Base-by-base conservation (phyloP, 176 grass and related monocot genomes). In the Juncus inflexus region DNA sequence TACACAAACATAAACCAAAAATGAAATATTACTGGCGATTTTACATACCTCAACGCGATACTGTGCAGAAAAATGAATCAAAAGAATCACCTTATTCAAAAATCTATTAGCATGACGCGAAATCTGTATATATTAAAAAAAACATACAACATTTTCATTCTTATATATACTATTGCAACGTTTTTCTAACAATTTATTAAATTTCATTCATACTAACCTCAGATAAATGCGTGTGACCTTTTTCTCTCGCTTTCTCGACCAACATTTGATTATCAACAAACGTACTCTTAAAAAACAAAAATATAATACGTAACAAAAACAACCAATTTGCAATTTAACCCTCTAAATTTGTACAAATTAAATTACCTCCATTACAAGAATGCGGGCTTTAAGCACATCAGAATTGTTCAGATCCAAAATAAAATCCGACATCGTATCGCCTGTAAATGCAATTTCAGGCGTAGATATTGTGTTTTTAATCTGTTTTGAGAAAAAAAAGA, bases 401-500 rank as follows among this genome's bases (percentile, higher is more conserved):
- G 45, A 72, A 54, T 97, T 97, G 50, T 82, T 79, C 58, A 85
- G 85, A 67, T 97, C 94, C 72, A 89, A 52, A 60, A 97, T 86
- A 54, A 91, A 97, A 92, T 97, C 88, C 14, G 94, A 86, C 64
- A 74, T 89, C 8, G 94, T 97, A 76, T 97, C 94, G 37, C 88
- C 88, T 0, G 94, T 92, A 70, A 97, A 97, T 55, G 94, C 88
- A 79, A 97, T 81, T 80, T 97, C 94, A 69, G 94, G 85, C 63
- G 75, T 84, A 3, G 67, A 77, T 47, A 86, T 71, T 1, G 88
- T 89, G 77, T 89, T 70, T 1, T 84, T 91, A 41, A 97, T 82
- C 88, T 97, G 68, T 63, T 28, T 28, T 28, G 49, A 1, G 14
- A n/a, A 50, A 36, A 59, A 12, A 9, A 36, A 64, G 52, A 63